Evolutionary conservation across 1,284 basidiomycete genomes (phyloP).

Genomic region (Cystobasidium slooffiae): DNA sequence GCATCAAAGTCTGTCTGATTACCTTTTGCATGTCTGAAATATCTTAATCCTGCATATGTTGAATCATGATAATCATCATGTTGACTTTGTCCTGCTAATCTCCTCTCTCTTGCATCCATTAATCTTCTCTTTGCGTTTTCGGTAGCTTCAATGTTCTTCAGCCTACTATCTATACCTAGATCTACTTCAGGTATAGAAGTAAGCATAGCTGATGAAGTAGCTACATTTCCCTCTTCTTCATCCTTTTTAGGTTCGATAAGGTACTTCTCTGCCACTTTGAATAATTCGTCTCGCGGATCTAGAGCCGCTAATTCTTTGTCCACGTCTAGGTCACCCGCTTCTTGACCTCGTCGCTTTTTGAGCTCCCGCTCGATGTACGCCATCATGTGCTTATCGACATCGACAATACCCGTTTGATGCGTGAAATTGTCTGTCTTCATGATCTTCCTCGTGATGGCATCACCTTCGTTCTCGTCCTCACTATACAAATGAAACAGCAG

Average conservation of each 20-base stretch:
- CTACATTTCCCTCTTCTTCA: conserved; percentile 82
- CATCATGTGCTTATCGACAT: conserved; percentile 99
- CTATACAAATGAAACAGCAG: conserved; percentile 32
- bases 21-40: conserved; percentile 59
- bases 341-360: conserved; percentile 70
- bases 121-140: conserved; percentile 89
- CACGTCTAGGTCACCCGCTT: conserved; percentile 59
- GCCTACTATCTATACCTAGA: conserved; percentile 88
- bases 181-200: conserved; percentile 94
- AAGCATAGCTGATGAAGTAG: conserved; percentile 89
- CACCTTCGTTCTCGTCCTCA: conserved; percentile 67
- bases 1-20: conserved; percentile 39
- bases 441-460: conserved; percentile 66
- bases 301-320: conserved; percentile 55
- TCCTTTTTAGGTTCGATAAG: conserved; percentile 64
- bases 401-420: conserved; percentile 90
- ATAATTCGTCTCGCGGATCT: conserved; percentile 83
- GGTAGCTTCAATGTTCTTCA: conserved; percentile 95
- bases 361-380: conserved; percentile 95
- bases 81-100: conserved; percentile 60
- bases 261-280: conserved; percentile 73
- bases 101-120: conserved; percentile 68
- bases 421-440: conserved; percentile 92
- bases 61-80: conserved; percentile 68
- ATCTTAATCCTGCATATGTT: conserved; percentile 78